A percentile compares a stretch with the other conserved stretches of the same genome.
Conservation (phyloP, 1,284 basidiomycete genomes). For the Tilletia walkeri region DNA sequence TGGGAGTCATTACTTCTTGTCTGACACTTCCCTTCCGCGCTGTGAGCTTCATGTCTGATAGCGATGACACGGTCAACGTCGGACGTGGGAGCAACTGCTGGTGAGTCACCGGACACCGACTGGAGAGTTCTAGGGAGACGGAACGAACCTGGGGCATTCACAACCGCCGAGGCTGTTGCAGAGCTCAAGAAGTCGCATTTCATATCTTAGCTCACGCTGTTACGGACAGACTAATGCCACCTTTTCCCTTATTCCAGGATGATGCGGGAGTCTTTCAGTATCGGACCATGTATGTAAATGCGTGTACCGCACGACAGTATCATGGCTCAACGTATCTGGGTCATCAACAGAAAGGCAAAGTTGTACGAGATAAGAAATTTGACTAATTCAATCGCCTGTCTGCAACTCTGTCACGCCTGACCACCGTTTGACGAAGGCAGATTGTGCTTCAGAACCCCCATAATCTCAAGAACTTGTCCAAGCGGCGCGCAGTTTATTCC, state of each 20-base stretch:
- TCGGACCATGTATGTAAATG: not conserved
- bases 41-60: not conserved
- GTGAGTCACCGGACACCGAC: not conserved
- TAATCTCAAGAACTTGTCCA: not conserved
- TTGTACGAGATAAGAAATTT: not conserved
- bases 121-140: not conserved
- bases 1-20: not conserved
- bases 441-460: not conserved
- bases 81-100: not conserved
- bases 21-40: not conserved
- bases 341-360: conserved; percentile 11
- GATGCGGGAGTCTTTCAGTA: conserved; percentile 11
- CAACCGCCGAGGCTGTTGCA: conserved; percentile 42
- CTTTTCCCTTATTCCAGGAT: not conserved
- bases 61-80: not conserved
- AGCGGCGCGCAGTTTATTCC: not conserved
- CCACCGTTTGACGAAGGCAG: too few relatives aligned
- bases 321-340: not conserved
- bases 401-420: too few relatives aligned
- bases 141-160: conserved; percentile 39
- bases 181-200: conserved; percentile 35
- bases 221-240: not conserved
- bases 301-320: conserved; percentile 6
- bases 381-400: not conserved
- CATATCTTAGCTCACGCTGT: not conserved